Percentiles rank a stretch among this genome's conserved stretches.
Evolutionary conservation across 805 yeast genomes (phyloP).

Genomic region (Millerozyma miso): DNA sequence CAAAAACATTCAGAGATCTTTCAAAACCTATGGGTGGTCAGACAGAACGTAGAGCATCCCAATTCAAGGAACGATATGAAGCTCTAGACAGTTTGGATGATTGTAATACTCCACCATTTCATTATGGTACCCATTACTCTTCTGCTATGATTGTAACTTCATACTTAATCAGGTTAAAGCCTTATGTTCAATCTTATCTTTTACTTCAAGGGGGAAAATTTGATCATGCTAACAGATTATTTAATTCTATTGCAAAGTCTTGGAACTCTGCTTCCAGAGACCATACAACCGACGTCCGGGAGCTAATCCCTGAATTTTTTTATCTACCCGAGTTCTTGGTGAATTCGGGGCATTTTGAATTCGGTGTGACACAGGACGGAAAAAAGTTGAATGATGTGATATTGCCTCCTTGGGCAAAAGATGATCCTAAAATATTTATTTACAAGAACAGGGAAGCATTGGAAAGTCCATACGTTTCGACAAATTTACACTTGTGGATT

Average conservation of each 20-base stretch:
- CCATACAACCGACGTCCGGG: constrained; percentile 84
- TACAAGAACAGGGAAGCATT: constrained; percentile 76
- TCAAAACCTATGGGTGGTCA: constrained; percentile 94
- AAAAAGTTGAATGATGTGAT: constrained; percentile 59
- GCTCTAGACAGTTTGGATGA: constrained; percentile 64
- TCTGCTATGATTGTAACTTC: constrained; percentile 92
- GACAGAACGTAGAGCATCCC: constrained; percentile 49
- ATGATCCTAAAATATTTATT: constrained; percentile 70
- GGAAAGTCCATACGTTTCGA: constrained; percentile 77
- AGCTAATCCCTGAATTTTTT: constrained; percentile 81
- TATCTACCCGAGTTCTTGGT: constrained; percentile 73
- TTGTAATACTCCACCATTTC: constrained; percentile 66
- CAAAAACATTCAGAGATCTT: constrained; percentile 64
- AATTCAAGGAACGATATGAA: constrained; percentile 68
- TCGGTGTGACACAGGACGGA: constrained; percentile 66
- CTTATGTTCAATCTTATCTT: constrained; percentile 75
- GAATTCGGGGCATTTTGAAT: constrained; percentile 62
- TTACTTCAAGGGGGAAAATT: constrained; percentile 82
- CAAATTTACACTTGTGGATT: constrained; percentile 77
- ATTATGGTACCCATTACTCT: constrained; percentile 90
- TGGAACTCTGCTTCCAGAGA: constrained; percentile 80
- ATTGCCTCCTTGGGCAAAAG: constrained; percentile 81
- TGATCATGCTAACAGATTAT: constrained; percentile 83
- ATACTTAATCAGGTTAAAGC: constrained; percentile 69
- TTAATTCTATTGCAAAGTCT: constrained; percentile 68